A percentile compares a stretch with the other conserved stretches of the same genome.
Conservation (phyloP, 2,329 filamentous ascomycete species). For the Tympanopsis confertula region DNA sequence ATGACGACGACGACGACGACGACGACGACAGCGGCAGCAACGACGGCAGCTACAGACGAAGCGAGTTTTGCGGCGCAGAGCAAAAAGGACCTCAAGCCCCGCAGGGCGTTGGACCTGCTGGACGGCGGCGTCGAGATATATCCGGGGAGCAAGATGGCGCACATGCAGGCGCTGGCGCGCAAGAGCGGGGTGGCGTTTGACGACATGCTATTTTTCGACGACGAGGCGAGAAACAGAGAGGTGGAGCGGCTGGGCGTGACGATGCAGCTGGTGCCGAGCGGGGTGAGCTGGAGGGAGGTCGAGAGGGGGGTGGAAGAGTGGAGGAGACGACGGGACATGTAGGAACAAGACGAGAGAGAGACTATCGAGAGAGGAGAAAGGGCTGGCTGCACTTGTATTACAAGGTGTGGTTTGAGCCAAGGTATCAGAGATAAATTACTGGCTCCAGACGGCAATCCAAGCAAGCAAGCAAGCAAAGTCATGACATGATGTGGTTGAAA, state of each 20-base stretch:
- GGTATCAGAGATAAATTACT: too few relatives aligned
- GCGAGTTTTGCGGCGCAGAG: neutral
- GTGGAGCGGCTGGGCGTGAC: conserved; percentile 70
- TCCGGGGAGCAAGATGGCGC: conserved; percentile 71
- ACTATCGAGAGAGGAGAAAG: neutral
- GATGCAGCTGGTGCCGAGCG: conserved; percentile 73
- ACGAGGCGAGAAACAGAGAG: conserved; percentile 76
- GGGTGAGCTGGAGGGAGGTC: conserved; percentile 65
- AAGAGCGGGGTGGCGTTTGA: conserved; percentile 60
- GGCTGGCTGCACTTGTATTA: too few relatives aligned
- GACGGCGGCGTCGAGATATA: conserved; percentile 54
- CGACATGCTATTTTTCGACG: conserved; percentile 94
- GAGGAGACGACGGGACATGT: conserved; percentile 56
- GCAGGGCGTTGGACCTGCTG: conserved; percentile 45
- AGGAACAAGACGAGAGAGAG: conserved; percentile 1
- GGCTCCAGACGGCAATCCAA: too few relatives aligned
- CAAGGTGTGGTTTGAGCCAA: too few relatives aligned
- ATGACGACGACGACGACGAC: conserved; percentile 7
- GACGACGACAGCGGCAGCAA: conserved; percentile 3
- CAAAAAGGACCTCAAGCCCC: conserved; percentile 18
- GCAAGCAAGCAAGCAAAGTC: too few relatives aligned
- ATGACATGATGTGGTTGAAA: too few relatives aligned
- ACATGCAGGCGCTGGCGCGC: conserved; percentile 66
- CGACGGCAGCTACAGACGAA: conserved; percentile 9
- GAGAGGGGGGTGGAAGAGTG: conserved; percentile 72